Evolutionary conservation across 805 yeast species (phyloP).

Genomic region (Hanseniaspora jakobsenii): DNA sequence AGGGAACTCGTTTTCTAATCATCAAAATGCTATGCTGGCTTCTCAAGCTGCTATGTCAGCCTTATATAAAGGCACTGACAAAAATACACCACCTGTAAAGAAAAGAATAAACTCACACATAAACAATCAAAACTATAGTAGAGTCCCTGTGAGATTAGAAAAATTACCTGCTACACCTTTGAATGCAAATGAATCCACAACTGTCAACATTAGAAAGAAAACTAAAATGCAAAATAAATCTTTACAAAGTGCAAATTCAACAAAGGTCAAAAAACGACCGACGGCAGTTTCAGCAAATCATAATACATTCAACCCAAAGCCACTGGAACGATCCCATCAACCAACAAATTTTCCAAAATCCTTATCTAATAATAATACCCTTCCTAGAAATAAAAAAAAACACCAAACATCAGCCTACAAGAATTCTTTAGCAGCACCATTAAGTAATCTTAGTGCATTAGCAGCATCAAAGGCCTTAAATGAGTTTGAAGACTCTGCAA

Average conservation of each 20-base stretch:
- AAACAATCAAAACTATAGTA: background rate
- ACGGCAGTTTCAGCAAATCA: too few relatives aligned
- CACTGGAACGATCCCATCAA: too few relatives aligned
- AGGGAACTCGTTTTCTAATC: background rate
- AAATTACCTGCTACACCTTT: background rate
- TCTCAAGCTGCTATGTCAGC: conserved; percentile 14
- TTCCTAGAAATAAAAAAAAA: too few relatives aligned
- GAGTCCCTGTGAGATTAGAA: background rate
- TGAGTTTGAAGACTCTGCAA: background rate
- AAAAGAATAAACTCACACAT: background rate
- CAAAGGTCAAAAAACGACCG: too few relatives aligned
- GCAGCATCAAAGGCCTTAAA: conserved; percentile 4
- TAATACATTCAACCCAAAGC: too few relatives aligned
- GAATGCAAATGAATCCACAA: too few relatives aligned
- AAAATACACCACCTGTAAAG: background rate
- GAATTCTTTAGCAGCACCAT: background rate
- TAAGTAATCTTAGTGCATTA: background rate
- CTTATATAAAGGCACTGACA: background rate
- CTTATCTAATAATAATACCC: too few relatives aligned
- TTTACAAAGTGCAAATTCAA: too few relatives aligned
- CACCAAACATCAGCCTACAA: too few relatives aligned
- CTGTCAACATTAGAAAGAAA: too few relatives aligned
- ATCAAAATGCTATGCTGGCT: conserved; percentile 6
- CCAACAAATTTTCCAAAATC: too few relatives aligned
- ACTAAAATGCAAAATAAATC: too few relatives aligned